Base-by-base conservation (phyloP, 1,139 yeast species). In the Magnusiomyces paraingens region DNA sequence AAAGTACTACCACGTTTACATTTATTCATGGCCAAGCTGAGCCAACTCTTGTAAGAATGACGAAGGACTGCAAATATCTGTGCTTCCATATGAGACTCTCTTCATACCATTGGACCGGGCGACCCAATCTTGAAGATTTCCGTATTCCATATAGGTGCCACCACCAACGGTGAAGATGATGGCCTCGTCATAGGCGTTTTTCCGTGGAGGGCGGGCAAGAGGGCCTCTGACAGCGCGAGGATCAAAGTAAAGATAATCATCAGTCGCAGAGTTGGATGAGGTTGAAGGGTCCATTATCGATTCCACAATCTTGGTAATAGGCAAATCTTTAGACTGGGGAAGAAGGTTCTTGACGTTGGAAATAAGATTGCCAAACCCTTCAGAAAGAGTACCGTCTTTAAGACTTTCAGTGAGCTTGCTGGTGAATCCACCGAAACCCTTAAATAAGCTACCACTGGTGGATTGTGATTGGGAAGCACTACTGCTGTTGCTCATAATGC, bases 91-190 rank as follows among this genome's bases (percentile, higher is more conserved):
- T 21, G 85, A 80, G 43, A 94, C 86, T 52, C 60, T 70, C 64
- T 66, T 72, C 65, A 58, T 52, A n/a, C 63, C 65, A 17, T 65
- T 67, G 65, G 65, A 67, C 53, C 74, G 72, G 5, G 71, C 70
- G 11, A 84, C 84, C 94, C 96, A 91, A 68, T 93, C 97, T 69
- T 88, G 95, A 63, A 93, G 77, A 66, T 91, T 91, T 60, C 91
- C 95, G 67, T 93, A 93, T 71, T 93, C 99, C 60, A 88, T 74
- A 66, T 90, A 93, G 69, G 88, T 91, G 49, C 98, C 99, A 38
- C 99, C 99, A 20, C 99, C 99, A 56, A 94, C 91, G 51, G 90
- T 87, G 68, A 93, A 94, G 17, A 93, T 95, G 54, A 88, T 73
- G 2, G 95, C 82, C 61, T 89, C 94, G 58, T 81, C 82, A 67